Base-by-base conservation (phyloP, 257 asterid species). In the Craterostigma plantagineum region DNA sequence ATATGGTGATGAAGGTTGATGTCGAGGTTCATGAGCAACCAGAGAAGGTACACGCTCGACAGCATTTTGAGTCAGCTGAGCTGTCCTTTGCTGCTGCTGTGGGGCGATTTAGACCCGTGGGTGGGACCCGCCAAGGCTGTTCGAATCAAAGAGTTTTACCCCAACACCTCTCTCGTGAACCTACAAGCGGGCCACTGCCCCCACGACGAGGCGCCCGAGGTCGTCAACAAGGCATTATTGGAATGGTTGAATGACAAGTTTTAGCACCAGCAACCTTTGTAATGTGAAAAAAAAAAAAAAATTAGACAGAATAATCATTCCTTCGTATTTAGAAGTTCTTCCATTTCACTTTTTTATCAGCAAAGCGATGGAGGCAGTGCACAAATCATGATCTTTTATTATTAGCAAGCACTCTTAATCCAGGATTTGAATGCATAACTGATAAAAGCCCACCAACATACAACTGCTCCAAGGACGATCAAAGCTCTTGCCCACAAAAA, bases 31-130 rank as follows among this genome's bases (percentile, higher is more conserved):
- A 79, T 82, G 72, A 63, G 80, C 5, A 82, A 79, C 69, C 93
- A 81, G 66, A 71, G 63, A 43, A 87, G 63, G 64, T 87, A 79
- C 71, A 79, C 95, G 0, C 90, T 87, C 0, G 72, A 87, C 56
- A 64, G 49, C n/a, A 78, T 82, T 15, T 45, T 82, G 76, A 67
- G 66, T 53, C 48, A 76, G 11, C 93, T 82, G 11, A 65, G 76
- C 8, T 82, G 95, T 69, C 97, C 95, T 0, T 56, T 82, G 68
- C 67, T 87, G 7, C 45, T 87, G 56, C 51, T 87, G 18, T 87
- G 95, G 97, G 97, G 95, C 17, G 95, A 87, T 57, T 59, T 81
- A 7, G 95, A 82, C 56, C 97, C 93, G 3, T 82, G 97, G 97
- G 84, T 78, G 5, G 95, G 97, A 40, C 76, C 93, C 1, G 80